These are phyloP conservation scores for Reticulascus tulasneorum DNA, from an alignment of 2,329 filamentous ascomycete species.

Conservation along the genomic window DNA sequence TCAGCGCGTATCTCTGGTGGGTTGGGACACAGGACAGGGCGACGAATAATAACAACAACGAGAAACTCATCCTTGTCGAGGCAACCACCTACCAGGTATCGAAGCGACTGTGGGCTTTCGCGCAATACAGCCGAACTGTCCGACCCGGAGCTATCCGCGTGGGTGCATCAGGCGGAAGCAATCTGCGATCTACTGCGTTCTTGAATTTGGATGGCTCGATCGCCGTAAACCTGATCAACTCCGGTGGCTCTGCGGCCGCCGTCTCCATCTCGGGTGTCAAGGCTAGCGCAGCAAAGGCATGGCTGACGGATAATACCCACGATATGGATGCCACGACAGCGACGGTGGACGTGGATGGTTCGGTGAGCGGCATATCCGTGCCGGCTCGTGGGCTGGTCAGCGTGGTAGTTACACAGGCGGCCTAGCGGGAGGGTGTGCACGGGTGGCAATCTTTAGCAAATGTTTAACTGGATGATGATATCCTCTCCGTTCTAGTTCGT, in stretches of 20 bases:
- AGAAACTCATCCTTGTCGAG: too few species aligned
- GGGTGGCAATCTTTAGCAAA: too few species aligned
- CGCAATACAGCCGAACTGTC: slow-evolving; percentile 33
- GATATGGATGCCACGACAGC: slow-evolving; percentile 18
- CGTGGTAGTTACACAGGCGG: too few species aligned
- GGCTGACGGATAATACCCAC: slow-evolving; percentile 30
- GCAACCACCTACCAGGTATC: slow-evolving; percentile 28
- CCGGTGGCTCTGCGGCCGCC: slow-evolving; percentile 19
- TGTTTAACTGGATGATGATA: too few species aligned
- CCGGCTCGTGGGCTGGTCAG: too few species aligned
- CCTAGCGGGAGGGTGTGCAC: too few species aligned
- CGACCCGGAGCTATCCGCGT: slow-evolving; percentile 31
- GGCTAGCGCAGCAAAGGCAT: slow-evolving; percentile 24
- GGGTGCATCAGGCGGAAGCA: slow-evolving; percentile 20
- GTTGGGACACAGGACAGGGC: slow-evolving; percentile 41
- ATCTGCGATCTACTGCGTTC: slow-evolving; percentile 30
- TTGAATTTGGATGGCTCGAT: slow-evolving; percentile 31
- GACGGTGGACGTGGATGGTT: too few species aligned
- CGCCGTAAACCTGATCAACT: slow-evolving; percentile 31
- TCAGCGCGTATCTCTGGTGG: slow-evolving; percentile 53
- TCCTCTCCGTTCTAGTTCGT: too few species aligned
- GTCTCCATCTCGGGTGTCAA: slow-evolving; percentile 23
- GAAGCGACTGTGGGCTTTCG: slow-evolving; percentile 35
- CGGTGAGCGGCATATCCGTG: too few species aligned
- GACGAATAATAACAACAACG: too few species aligned